Evolutionary conservation across 164 flowering plant species (phyloP).

Genomic region (Liquidambar formosana): DNA sequence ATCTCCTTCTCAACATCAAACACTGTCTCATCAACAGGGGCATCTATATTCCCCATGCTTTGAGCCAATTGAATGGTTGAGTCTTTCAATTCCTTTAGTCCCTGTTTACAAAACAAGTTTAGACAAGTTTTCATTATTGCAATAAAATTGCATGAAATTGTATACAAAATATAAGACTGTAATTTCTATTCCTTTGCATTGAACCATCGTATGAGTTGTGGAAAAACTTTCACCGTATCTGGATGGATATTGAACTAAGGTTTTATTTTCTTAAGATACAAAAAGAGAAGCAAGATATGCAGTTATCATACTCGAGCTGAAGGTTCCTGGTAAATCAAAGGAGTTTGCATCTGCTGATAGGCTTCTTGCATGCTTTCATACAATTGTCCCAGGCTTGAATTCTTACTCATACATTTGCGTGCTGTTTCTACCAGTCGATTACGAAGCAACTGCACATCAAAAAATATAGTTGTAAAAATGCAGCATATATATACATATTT

Average conservation of each 20-base stretch:
- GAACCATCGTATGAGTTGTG: too few relatives aligned
- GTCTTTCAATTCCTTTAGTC: conserved; percentile 36
- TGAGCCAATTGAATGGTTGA: conserved; percentile 33
- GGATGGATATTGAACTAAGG: not conserved
- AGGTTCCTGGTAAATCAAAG: conserved; percentile 34
- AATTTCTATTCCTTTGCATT: too few relatives aligned
- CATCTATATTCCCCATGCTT: conserved; percentile 25
- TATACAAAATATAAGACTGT: too few relatives aligned
- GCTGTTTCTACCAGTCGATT: conserved; percentile 37
- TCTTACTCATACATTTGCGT: conserved; percentile 25
- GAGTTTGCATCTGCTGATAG: conserved; percentile 47
- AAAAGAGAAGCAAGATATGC: not conserved
- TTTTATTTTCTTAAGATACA: not conserved
- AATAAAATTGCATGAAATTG: too few relatives aligned
- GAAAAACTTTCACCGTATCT: too few relatives aligned
- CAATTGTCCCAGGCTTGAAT: conserved; percentile 41
- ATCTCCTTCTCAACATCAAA: conserved; percentile 43
- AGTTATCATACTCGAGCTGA: conserved; percentile 28
- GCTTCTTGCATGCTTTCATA: conserved; percentile 48
- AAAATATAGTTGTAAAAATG: too few relatives aligned
- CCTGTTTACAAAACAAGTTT: conserved; percentile 23
- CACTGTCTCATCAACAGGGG: conserved; percentile 33
- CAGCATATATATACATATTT: too few relatives aligned
- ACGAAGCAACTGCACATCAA: conserved; percentile 29
- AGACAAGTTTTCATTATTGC: not conserved